Evolutionary conservation across 495 filamentous ascomycete species (phyloP).

Genomic region (Trichocladium uniseriatum): DNA sequence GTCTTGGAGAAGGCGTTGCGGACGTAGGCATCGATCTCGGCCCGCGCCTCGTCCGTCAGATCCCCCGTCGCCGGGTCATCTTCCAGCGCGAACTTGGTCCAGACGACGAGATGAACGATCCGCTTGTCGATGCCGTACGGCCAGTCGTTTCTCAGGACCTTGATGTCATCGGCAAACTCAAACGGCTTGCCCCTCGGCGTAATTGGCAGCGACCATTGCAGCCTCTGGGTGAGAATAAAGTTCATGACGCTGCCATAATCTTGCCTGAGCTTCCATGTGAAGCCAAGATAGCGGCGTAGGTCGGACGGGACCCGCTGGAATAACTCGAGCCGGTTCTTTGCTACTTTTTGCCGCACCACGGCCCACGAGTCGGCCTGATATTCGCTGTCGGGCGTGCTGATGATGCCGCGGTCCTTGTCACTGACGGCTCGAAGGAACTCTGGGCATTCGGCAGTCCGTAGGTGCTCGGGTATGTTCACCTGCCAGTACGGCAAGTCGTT

Average conservation of each 20-base stretch:
- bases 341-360: slow-evolving; percentile 51
- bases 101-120: slow-evolving; percentile 77
- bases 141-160: slow-evolving; percentile 81
- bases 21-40: slow-evolving; percentile 61
- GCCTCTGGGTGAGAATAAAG: slow-evolving; percentile 57
- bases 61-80: slow-evolving; percentile 58
- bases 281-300: slow-evolving; percentile 61
- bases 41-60: slow-evolving; percentile 51
- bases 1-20: slow-evolving; percentile 46
- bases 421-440: slow-evolving; percentile 50
- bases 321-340: slow-evolving; percentile 55
- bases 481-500: slow-evolving; percentile 61
- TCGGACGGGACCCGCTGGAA: slow-evolving; percentile 70
- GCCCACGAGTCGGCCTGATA: slow-evolving; percentile 54
- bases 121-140: slow-evolving; percentile 69
- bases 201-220: slow-evolving; percentile 49
- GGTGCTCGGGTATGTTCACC: slow-evolving; percentile 56
- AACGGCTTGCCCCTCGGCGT: slow-evolving; percentile 32
- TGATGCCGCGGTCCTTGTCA: slow-evolving; percentile 49
- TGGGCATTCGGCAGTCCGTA: slow-evolving; percentile 58
- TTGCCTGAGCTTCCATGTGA: slow-evolving; percentile 49
- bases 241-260: slow-evolving; percentile 64
- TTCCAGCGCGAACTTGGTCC: slow-evolving; percentile 71
- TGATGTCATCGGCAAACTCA: slow-evolving; percentile 48
- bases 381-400: slow-evolving; percentile 53